Conservation (phyloP, 164 flowering plant genomes). For the Paratinospora sagittata region DNA sequence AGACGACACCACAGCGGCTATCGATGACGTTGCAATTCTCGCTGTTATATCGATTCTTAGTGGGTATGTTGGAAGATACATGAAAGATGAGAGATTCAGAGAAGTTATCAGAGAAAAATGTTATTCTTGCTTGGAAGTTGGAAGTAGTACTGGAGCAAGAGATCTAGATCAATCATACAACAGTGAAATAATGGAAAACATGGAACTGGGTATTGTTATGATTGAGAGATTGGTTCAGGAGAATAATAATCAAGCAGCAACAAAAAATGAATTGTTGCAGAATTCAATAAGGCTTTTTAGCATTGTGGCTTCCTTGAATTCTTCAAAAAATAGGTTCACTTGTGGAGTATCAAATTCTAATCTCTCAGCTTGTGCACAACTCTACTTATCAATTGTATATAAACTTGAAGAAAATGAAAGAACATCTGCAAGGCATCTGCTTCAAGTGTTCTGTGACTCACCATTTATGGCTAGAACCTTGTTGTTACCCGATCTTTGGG, state of each 20-base stretch:
- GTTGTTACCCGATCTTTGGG: constrained; percentile 70
- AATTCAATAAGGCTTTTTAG: constrained; percentile 37
- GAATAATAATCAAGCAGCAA: neutral
- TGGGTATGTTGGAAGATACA: constrained; percentile 45
- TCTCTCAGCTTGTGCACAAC: constrained; percentile 60
- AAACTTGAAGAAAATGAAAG: constrained; percentile 57
- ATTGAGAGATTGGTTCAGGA: constrained; percentile 39
- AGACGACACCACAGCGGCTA: constrained; percentile 41
- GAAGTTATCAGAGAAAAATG: constrained; percentile 30
- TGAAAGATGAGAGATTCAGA: constrained; percentile 39
- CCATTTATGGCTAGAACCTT: constrained; percentile 51
- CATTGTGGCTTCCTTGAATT: constrained; percentile 41
- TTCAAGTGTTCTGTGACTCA: constrained; percentile 55
- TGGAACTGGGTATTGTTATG: constrained; percentile 44
- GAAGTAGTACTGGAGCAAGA: constrained; percentile 11
- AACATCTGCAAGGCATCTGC: constrained; percentile 47
- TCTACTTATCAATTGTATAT: constrained; percentile 52
- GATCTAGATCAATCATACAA: constrained; percentile 20
- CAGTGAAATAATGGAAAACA: constrained; percentile 30
- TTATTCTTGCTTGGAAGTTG: constrained; percentile 30
- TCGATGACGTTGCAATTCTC: constrained; percentile 44
- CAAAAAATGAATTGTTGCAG: constrained; percentile 28
- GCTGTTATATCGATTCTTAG: constrained; percentile 56
- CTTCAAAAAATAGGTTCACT: constrained; percentile 26
- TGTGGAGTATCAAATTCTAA: constrained; percentile 40